Percentiles rank a stretch among this genome's conserved stretches.
These are phyloP conservation scores for Lolium perenne DNA, from an alignment of 176 grass and related monocot genomes.

Conservation along the genomic window DNA sequence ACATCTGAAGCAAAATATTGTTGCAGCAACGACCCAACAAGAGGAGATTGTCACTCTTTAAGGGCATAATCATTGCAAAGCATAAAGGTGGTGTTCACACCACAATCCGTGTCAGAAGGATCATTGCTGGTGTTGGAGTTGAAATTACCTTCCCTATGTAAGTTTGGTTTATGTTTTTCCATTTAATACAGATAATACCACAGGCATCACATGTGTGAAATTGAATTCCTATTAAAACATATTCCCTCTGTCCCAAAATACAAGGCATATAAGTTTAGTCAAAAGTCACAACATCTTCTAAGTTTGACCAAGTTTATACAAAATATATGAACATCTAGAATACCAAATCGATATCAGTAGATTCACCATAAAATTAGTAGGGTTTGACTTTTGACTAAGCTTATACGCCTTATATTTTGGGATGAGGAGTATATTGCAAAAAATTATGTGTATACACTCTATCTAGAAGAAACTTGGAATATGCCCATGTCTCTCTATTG, in stretches of 20 bases:
- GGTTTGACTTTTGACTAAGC: too few relatives aligned
- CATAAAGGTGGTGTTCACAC: conserved; percentile 91
- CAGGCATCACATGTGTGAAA: conserved; percentile 6
- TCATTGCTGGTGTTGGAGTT: conserved; percentile 91
- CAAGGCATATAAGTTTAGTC: too few relatives aligned
- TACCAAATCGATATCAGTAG: too few relatives aligned
- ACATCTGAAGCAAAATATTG: conserved; percentile 25
- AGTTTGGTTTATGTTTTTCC: conserved; percentile 47
- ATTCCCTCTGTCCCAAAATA: too few relatives aligned
- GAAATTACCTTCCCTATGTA: conserved; percentile 99
- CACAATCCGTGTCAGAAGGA: conserved; percentile 91
- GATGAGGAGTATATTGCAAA: background rate
- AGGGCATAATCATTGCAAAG: conserved; percentile 96
- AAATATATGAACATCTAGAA: too few relatives aligned
- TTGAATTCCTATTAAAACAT: conserved; percentile 16
- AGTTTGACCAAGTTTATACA: too few relatives aligned
- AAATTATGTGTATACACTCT: background rate
- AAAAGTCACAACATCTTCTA: too few relatives aligned
- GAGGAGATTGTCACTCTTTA: conserved; percentile 86
- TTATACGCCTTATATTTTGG: too few relatives aligned
- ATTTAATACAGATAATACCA: conserved; percentile 1
- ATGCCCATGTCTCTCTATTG: background rate
- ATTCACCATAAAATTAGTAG: too few relatives aligned
- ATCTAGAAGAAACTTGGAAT: conserved; percentile 7
- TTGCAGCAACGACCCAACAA: conserved; percentile 89